Evolutionary conservation across 1,284 basidiomycete species (phyloP), one percentile per base, ranked within the genome.

Genomic region (Apiotrichum sp.): DNA sequence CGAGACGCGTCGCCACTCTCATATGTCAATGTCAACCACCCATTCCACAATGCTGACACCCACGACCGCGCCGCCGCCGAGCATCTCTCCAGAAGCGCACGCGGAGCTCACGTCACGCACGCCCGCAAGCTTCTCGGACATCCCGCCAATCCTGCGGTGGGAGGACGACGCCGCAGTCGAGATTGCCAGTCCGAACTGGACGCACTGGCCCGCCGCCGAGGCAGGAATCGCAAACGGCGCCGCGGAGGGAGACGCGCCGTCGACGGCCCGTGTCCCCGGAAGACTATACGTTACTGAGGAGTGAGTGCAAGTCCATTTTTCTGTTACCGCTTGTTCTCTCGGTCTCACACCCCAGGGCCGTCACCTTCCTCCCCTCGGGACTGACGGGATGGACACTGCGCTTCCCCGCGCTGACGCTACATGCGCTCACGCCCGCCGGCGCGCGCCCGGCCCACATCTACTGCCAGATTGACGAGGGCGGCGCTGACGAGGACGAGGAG

Each of bases 321-420:
- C 40, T 41, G n/a, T 41, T n/a, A 41, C 9, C n/a, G 10, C n/a
- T 7, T 16, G 40, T 22, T 13, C 8, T 38, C 36, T 38, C 40
- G 9, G 9, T 13, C 33, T 35, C 10, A 45, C 44, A 33, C 16
- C 10, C 9, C 63, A 93, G 89, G 62, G 83, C 81, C 5, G 81
- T 95, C 35, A 83, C 84, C 0, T 93, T 90, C 80, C 81, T 88
- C 70, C 86, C 87, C 6, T 65, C 79, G 13, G 2, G 6, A 9
- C 32, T 50, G 31, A 78, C 79, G 41, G 90, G 89, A 14, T 86
- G 93, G 71, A 82, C 86, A 64, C 82, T 95, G 67, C 79, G 84
- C 56, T 95, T 91, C 72, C 89, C 88, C 14, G 79, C 84, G 5
- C 87, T 96, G 64, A 93, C 88, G 1, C 81, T 96, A 3, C 92